Conservation (phyloP, 495 filamentous ascomycete species). For the Aspergillus haitiensis region DNA sequence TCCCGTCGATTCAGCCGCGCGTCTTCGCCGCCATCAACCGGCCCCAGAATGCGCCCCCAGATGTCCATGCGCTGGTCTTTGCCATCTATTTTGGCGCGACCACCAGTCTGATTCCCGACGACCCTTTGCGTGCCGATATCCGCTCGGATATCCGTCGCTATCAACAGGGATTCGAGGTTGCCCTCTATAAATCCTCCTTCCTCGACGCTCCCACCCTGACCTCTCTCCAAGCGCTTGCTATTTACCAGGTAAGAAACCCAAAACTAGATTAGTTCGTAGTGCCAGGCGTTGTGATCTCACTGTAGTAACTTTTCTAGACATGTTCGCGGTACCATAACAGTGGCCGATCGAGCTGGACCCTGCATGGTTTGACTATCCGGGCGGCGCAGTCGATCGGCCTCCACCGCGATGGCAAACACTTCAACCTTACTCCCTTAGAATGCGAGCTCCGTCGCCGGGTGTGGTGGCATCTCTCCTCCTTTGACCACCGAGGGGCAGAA, state of each 20-base stretch:
- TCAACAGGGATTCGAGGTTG: slow-evolving; percentile 35
- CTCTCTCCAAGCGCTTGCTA: slow-evolving; percentile 38
- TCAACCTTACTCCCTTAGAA: slow-evolving; percentile 41
- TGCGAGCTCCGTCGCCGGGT: slow-evolving; percentile 44
- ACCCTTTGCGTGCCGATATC: slow-evolving; percentile 29
- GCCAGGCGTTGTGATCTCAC: not conserved
- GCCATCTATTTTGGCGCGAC: slow-evolving; percentile 45
- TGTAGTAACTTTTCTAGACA: slow-evolving; percentile 29
- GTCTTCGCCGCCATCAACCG: slow-evolving; percentile 42
- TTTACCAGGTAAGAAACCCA: slow-evolving; percentile 31
- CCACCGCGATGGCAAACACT: slow-evolving; percentile 45
- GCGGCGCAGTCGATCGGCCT: slow-evolving; percentile 53
- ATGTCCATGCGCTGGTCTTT: slow-evolving; percentile 44
- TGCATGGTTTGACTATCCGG: slow-evolving; percentile 48
- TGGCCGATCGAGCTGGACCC: slow-evolving; percentile 44
- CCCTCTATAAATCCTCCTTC: slow-evolving; percentile 30
- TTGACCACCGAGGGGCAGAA: slow-evolving; percentile 38
- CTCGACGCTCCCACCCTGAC: slow-evolving; percentile 37
- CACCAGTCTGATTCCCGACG: slow-evolving; percentile 33
- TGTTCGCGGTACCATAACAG: slow-evolving; percentile 45
- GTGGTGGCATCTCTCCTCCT: slow-evolving; percentile 43
- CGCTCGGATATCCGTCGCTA: slow-evolving; percentile 33
- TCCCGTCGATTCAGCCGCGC: slow-evolving; percentile 36
- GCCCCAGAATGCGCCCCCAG: slow-evolving; percentile 31
- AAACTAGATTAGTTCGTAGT: not conserved